These are phyloP conservation scores for Umbelopsis vinacea DNA, from an alignment of 192 early-diverging fungal genomes.

Conservation along the genomic window DNA sequence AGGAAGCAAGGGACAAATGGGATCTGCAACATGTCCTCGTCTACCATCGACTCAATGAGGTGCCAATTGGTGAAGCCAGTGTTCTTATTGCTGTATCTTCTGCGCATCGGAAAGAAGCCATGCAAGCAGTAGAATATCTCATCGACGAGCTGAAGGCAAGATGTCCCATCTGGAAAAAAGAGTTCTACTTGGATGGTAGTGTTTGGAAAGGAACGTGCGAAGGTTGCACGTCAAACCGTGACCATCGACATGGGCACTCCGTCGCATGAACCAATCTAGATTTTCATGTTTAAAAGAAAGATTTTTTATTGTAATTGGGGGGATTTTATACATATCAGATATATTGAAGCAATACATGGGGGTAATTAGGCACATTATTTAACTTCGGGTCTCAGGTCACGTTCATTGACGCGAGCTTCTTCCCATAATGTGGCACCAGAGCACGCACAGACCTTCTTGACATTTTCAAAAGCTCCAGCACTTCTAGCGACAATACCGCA, in stretches of 20 bases:
- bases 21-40: slow-evolving; percentile 71
- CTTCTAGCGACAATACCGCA: slow-evolving; percentile 88
- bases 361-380: neutral
- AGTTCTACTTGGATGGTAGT: slow-evolving; percentile 82
- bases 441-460: slow-evolving; percentile 87
- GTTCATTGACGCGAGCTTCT: slow-evolving; percentile 62
- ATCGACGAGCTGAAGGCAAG: slow-evolving; percentile 89
- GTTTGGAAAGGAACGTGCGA: slow-evolving; percentile 43
- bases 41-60: slow-evolving; percentile 79
- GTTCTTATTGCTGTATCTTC: slow-evolving; percentile 83
- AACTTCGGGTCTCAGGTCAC: slow-evolving; percentile 13
- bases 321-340: slow-evolving; percentile 4
- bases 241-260: slow-evolving; percentile 80
- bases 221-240: slow-evolving; percentile 83
- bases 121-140: slow-evolving; percentile 78
- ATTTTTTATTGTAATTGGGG: neutral
- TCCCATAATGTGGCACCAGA: slow-evolving; percentile 88
- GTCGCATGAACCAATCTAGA: slow-evolving; percentile 55
- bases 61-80: slow-evolving; percentile 79
- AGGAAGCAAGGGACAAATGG: slow-evolving; percentile 67
- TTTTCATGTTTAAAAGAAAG: slow-evolving; percentile 78
- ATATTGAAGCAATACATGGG: neutral
- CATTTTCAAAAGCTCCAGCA: slow-evolving; percentile 90
- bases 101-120: slow-evolving; percentile 78
- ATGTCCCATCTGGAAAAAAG: slow-evolving; percentile 96